These are phyloP conservation scores for Syncephalastrum sp. DNA, from an alignment of 371 early-diverging fungal genomes.

Conservation along the genomic window DNA sequence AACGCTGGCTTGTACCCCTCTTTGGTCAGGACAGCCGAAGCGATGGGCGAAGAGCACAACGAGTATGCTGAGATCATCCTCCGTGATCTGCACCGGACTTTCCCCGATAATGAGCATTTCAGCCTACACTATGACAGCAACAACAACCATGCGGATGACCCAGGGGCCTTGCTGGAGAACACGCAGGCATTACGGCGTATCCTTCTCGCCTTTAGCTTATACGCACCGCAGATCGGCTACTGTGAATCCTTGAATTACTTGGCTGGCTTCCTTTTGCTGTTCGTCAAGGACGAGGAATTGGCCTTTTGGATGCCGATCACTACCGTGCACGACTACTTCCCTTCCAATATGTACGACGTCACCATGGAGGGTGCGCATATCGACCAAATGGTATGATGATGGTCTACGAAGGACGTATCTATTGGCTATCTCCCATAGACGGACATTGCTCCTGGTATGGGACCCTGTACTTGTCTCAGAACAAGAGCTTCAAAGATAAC, in stretches of 20 bases:
- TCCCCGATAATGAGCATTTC: constrained; percentile 79
- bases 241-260: constrained; percentile 85
- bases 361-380: constrained; percentile 77
- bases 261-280: constrained; percentile 75
- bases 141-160: constrained; percentile 18
- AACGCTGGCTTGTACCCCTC: constrained; percentile 61
- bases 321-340: constrained; percentile 71
- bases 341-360: constrained; percentile 75
- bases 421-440: no score
- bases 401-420: constrained; percentile 35
- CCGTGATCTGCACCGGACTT: constrained; percentile 78
- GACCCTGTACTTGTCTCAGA: no score
- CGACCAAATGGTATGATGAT: constrained; percentile 75
- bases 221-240: constrained; percentile 75
- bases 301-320: constrained; percentile 83
- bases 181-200: constrained; percentile 68
- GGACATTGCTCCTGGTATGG: no score
- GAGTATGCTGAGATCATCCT: constrained; percentile 70
- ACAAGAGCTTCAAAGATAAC: no score
- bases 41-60: constrained; percentile 40
- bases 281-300: constrained; percentile 72
- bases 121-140: constrained; percentile 28
- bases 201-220: constrained; percentile 66
- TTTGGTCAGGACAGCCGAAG: constrained; percentile 52
- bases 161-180: constrained; percentile 31